Conservation (phyloP, 2,329 filamentous ascomycete species). For the Coniochaeta ligniaria region DNA sequence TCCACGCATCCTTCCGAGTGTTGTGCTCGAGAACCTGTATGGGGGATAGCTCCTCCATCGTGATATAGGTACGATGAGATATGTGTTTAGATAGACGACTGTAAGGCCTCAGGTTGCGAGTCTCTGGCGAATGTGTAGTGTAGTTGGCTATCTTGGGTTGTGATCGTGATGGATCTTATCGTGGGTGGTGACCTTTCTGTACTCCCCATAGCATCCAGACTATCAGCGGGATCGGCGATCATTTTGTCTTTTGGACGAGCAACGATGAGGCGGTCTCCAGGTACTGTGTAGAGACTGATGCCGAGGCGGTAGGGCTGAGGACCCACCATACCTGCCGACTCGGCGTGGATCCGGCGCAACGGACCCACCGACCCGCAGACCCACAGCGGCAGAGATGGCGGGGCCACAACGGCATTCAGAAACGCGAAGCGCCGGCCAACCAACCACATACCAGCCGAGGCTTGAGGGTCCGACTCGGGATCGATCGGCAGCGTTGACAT, state of each 20-base stretch:
- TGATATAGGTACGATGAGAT: not conserved
- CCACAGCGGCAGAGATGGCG: not conserved
- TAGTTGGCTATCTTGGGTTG: no score
- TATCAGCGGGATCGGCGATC: no score
- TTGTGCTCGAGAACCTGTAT: constrained; percentile 41
- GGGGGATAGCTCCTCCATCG: constrained; percentile 7
- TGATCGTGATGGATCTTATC: no score
- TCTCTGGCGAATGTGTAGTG: no score
- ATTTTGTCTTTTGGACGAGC: no score
- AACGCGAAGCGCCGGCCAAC: not conserved
- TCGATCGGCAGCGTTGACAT: not conserved
- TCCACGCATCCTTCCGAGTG: constrained; percentile 40
- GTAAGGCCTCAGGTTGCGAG: no score
- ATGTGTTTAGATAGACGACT: no score
- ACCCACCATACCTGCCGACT: no score
- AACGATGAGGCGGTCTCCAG: no score
- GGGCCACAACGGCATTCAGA: no score
- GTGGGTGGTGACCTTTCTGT: no score
- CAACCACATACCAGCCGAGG: not conserved
- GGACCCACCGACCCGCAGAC: not conserved
- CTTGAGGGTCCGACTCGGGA: not conserved
- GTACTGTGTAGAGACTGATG: not conserved
- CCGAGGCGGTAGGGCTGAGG: not conserved
- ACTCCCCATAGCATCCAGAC: no score
- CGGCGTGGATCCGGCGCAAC: not conserved